Percentiles rank a stretch among this genome's conserved stretches.
These are phyloP conservation scores for Aspergillus sp. DNA, from an alignment of 2,329 filamentous ascomycete species.

Conservation along the genomic window DNA sequence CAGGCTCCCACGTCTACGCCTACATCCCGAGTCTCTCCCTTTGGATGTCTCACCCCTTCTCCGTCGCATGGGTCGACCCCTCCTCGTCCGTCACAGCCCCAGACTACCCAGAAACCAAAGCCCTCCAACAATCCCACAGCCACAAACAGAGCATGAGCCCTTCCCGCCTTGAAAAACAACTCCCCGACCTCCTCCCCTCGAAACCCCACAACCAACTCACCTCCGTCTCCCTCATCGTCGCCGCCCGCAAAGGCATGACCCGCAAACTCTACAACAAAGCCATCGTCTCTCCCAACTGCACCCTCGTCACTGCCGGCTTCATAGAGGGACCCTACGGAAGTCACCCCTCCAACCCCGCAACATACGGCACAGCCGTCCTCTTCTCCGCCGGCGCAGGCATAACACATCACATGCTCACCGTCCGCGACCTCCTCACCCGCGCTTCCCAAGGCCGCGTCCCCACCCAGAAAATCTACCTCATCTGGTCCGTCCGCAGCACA, in stretches of 20 bases:
- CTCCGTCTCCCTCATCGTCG: slow-evolving; percentile 57
- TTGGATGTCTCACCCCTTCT: slow-evolving; percentile 53
- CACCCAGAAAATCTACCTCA: slow-evolving; percentile 59
- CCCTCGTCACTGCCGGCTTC: slow-evolving; percentile 55
- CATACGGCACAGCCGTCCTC: slow-evolving; percentile 65
- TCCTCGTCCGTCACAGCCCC: slow-evolving; percentile 25
- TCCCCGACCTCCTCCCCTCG: slow-evolving; percentile 20
- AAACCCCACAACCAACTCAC: slow-evolving; percentile 28
- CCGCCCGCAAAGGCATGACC: slow-evolving; percentile 64
- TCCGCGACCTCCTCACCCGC: slow-evolving; percentile 58
- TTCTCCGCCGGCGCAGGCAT: slow-evolving; percentile 68
- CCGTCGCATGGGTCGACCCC: slow-evolving; percentile 47
- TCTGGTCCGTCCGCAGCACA: slow-evolving; percentile 62
- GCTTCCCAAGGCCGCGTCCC: slow-evolving; percentile 54
- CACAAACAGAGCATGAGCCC: slow-evolving; percentile 16
- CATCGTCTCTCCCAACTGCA: slow-evolving; percentile 47
- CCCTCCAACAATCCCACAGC: not conserved
- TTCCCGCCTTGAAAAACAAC: slow-evolving; percentile 35
- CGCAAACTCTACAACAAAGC: slow-evolving; percentile 60
- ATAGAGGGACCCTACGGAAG: slow-evolving; percentile 66
- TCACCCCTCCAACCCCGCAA: slow-evolving; percentile 55
- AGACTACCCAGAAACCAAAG: slow-evolving; percentile 17
- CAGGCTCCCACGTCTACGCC: slow-evolving; percentile 61
- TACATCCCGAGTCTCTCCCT: slow-evolving; percentile 54
- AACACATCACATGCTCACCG: slow-evolving; percentile 63